Base-by-base conservation (phyloP, 768 basidiomycete species). In the Boletus pseudo-olivaceus region DNA sequence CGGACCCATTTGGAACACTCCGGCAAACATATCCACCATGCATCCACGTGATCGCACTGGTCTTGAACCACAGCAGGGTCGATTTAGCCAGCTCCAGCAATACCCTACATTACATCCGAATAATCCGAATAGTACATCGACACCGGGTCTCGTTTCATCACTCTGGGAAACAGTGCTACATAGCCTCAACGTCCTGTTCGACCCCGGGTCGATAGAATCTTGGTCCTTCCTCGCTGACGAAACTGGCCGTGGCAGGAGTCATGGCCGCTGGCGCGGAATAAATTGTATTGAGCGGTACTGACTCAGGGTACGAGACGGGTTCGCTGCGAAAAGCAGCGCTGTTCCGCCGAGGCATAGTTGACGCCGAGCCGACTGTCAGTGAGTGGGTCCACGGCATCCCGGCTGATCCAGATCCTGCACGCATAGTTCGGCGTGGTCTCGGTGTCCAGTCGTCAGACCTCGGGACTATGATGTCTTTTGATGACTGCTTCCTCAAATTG, bases 401-500 rank as follows among this genome's bases (percentile, higher is more conserved):
- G 12, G 2, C 10, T 20, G 49, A 33, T 15, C 14, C 44, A 26
- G 35, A 43, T 37, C 44, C 26, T 11, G 34, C 5, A 29, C 41
- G 49, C 23, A 11, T 15, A 23, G 23, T 12, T 33, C 3, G 47
- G 8, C 5, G 26, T 34, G 9, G 30, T 7, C 14, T 12, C 38
- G n/a, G 3, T 23, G 39, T 29, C 19, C 49, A 14, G 1, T 32
- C 19, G 2, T 29, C 43, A 8, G 43, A 32, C 20, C 17, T 15
- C 5, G 29, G 12, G 33, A 9, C 11, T 5, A 48, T 7, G 2
- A 32, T 29, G 10, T 37, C 37, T 27, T 26, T 42, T 9, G 19
- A 17, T 5, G 32, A 49, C 38, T 66, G 70, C 65, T 78, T 80
- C 67, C 72, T 80, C 10, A 86, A 73, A 63, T 79, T 81, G 26